A percentile compares a stretch with the other conserved stretches of the same genome.
Evolutionary conservation across 306 rosid species (phyloP).

Genomic region (Geum urbanum): DNA sequence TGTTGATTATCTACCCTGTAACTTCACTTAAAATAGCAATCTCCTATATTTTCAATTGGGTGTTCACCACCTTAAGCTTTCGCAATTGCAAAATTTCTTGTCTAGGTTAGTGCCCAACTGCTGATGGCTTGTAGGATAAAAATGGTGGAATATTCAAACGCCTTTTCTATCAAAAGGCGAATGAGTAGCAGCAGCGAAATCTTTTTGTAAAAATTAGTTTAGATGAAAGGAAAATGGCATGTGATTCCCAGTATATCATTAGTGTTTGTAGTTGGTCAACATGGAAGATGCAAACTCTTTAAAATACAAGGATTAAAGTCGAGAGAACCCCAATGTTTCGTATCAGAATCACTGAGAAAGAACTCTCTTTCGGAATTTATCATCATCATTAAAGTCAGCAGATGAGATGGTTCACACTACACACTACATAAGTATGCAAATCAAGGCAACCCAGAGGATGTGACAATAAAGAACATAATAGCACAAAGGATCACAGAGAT

Average conservation of each 20-base stretch:
- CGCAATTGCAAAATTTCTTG: not conserved
- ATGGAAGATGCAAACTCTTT: too few relatives aligned
- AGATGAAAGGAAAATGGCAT: too few relatives aligned
- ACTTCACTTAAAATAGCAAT: not conserved
- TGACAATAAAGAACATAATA: not conserved
- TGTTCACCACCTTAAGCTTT: not conserved
- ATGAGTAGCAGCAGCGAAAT: not conserved
- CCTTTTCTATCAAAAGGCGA: conserved; percentile 8
- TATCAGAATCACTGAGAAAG: too few relatives aligned
- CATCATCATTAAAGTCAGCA: too few relatives aligned
- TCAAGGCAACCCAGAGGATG: not conserved
- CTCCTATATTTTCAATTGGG: not conserved
- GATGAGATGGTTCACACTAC: too few relatives aligned
- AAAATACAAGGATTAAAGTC: too few relatives aligned
- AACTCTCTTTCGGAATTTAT: too few relatives aligned
- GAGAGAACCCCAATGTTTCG: too few relatives aligned
- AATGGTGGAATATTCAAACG: not conserved
- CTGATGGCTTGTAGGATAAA: not conserved
- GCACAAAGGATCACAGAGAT: not conserved
- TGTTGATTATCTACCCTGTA: not conserved
- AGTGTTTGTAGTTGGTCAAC: too few relatives aligned
- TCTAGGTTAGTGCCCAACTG: not conserved
- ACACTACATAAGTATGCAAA: not conserved
- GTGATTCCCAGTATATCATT: too few relatives aligned
- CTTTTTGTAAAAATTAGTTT: not conserved